Conservation (phyloP, 371 early-diverging fungal species). For the Sporodiniella umbellata region DNA sequence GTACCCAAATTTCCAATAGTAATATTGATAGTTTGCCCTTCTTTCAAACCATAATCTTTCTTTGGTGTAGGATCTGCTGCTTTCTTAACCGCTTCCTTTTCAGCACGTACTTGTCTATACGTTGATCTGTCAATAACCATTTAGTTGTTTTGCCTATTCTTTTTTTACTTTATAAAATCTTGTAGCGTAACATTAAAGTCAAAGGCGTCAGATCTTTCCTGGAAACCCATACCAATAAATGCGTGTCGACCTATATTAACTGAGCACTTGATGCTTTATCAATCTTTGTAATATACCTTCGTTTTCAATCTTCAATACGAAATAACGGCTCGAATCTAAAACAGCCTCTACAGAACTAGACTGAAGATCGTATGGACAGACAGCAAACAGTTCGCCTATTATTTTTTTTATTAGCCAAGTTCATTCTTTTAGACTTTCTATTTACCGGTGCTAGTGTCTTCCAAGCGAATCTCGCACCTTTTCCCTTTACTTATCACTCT, state of each 20-base stretch:
- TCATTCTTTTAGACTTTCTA: neutral
- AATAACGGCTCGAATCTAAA: conserved; percentile 88
- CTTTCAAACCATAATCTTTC: conserved; percentile 81
- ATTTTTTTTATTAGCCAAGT: neutral
- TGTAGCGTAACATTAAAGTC: conserved; percentile 92
- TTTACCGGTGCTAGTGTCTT: conserved; percentile 66
- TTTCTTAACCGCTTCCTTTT: conserved; percentile 48
- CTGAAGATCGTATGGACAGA: conserved; percentile 75
- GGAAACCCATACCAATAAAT: conserved; percentile 88
- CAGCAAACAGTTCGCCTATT: conserved; percentile 84
- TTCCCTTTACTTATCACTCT: conserved; percentile 70
- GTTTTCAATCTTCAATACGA: conserved; percentile 85
- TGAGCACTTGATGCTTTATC: too few relatives aligned
- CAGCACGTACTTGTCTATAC: conserved; percentile 59
- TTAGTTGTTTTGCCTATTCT: neutral
- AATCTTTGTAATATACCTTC: conserved; percentile 57
- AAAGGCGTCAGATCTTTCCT: conserved; percentile 85
- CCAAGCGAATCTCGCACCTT: conserved; percentile 74
- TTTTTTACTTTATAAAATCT: conserved; percentile 68
- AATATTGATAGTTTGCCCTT: conserved; percentile 83
- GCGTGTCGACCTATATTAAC: conserved; percentile 77
- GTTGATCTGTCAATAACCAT: neutral
- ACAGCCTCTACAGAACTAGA: conserved; percentile 83
- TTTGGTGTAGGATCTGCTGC: conserved; percentile 51
- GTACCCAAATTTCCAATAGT: conserved; percentile 64